These are phyloP conservation scores for Casaregolazyma suthepensis DNA, from an alignment of 1,139 yeast genomes.

Conservation along the genomic window DNA sequence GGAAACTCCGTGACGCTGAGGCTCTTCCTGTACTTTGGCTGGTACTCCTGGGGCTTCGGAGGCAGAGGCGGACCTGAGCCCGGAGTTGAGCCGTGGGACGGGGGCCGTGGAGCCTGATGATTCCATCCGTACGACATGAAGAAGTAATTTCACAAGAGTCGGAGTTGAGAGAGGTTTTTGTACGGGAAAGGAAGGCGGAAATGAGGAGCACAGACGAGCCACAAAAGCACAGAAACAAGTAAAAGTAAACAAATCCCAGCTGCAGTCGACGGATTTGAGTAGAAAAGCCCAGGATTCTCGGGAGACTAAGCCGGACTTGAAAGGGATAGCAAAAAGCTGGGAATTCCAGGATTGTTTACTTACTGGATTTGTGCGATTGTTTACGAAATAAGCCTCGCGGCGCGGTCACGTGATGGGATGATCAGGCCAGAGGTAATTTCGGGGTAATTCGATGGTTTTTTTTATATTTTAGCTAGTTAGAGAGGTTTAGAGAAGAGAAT, in stretches of 20 bases:
- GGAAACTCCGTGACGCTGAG: background rate
- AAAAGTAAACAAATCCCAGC: background rate
- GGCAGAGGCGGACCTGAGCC: slow-evolving; percentile 17
- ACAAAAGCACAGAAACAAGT: too few relatives aligned
- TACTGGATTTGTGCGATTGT: background rate
- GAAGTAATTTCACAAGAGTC: background rate
- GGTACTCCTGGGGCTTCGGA: slow-evolving; percentile 16
- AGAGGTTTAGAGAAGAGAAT: too few relatives aligned
- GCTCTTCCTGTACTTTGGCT: background rate
- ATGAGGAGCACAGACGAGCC: background rate
- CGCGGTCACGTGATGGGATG: background rate
- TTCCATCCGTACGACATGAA: background rate
- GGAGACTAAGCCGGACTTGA: background rate
- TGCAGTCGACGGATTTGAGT: background rate
- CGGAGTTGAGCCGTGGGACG: background rate
- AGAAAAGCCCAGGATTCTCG: background rate
- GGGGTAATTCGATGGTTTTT: too few relatives aligned
- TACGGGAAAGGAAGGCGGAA: background rate
- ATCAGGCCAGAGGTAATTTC: too few relatives aligned
- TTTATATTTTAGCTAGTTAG: too few relatives aligned
- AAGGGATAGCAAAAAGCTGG: background rate
- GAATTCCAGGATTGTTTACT: background rate
- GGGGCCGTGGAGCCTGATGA: background rate
- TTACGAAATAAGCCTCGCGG: background rate
- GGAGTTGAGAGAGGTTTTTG: background rate